Evolutionary conservation across 2,329 filamentous ascomycete genomes (phyloP), one percentile per base, ranked within the genome.

Genomic region (Juglanconis oblonga): DNA sequence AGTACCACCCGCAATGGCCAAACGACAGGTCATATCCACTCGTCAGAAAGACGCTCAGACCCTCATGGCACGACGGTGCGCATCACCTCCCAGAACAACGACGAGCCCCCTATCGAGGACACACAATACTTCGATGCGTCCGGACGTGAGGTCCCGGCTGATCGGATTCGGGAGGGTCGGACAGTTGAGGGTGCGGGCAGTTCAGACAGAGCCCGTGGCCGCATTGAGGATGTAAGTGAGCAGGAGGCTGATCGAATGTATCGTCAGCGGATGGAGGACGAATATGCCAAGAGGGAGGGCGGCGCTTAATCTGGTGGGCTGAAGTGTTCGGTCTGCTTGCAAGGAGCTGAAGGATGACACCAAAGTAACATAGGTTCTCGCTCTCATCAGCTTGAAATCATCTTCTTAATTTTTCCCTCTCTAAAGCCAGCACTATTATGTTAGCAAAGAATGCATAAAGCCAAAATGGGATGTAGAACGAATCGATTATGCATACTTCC

Each of bases 271-370:
- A 82, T 83, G 68, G 81, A 83, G 73, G 81, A 83, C 48, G 80
- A 83, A 69, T 83, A 83, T 63, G 81, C 80, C 49, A 83, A 82
- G 74, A 70, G 80, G 42, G 81, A 83, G 55, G 81, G 81, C 6
- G 81, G 81, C 33, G 74, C 79, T 14, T 82, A 14, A 59, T 17
- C 17, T 17, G 17, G 17, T 17, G 17, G 17, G 17, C 17, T 17
- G 17, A 17, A 17, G 17, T 17, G 17, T 2, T 17, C 17, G 17
- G 17, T 17, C 17, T 17, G 17, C 17, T 17, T 17, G 17, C 17
- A 17, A 17, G 17, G 17, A 17, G 17, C 17, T 17, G 17, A 17
- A 17, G 17, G 17, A 17, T 17, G 17, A 17, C 17, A 17, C 17
- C 17, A 17, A 17, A 17, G 17, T 2, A 17, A 17, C 2, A 17